Evolutionary conservation across 495 filamentous ascomycete species (phyloP), one percentile per base, ranked within the genome.

Genomic region (Ramalina intermedia): DNA sequence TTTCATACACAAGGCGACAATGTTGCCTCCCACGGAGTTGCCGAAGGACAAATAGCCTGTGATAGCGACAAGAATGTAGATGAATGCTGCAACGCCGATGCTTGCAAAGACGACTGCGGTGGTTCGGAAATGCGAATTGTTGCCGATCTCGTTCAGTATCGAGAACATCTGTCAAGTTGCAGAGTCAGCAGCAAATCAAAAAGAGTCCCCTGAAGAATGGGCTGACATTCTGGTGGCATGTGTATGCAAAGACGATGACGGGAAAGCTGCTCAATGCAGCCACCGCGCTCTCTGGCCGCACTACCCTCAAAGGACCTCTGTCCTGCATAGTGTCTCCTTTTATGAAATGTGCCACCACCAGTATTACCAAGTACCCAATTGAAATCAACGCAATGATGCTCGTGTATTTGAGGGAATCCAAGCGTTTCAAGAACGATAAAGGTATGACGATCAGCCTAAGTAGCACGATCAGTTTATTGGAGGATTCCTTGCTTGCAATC

Each of bases 351-450:
- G 87, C 91, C 13, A 96, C 75, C 0, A 98, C 88, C 38, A 98
- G 70, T 38, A 96, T 70, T 33, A 96, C 84, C 36, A 98, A 69
- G 58, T 98, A 98, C 37, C 82, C 86, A 67, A 98, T 96, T 0
- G 90, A 89, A 23, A 94, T 70, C 49, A 98, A 70, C 1, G 91
- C 93, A 43, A 94, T 76, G 53, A 98, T 71, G 58, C 87, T 94
- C 6, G 93, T 98, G 57, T 98, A 98, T 67, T 96, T 96, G 46
- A 98, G 70, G 23, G 89, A 96, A 63, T 98, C 91, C 24, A 98
- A 68, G 16, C 85, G 78, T 48, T 87, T 82, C 7, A 96, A 71
- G 57, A 96, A 98, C 24, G 87, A 90, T 47, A 98, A 66, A 11
- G 91, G 91, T 53, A 96, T 96, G 48, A 98, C 83, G 52, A 94